phyloP scores from a whole-genome alignment of 1,139 yeast genomes.

The Eremothecium gossypii region DNA sequence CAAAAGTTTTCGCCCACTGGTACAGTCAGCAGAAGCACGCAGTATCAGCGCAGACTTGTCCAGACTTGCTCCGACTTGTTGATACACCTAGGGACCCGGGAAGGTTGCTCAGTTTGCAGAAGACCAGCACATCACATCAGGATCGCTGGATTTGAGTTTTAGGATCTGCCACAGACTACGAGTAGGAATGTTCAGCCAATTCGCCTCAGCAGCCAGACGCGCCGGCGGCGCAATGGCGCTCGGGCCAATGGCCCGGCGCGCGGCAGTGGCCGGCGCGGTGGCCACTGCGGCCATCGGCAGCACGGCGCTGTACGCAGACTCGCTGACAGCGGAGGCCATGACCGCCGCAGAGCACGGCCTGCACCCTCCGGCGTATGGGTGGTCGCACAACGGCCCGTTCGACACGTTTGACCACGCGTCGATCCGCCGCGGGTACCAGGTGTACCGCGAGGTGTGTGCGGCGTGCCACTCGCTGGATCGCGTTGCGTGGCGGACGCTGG shows the following conservation, averaged over 20 bases:
- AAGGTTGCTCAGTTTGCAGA: no score
- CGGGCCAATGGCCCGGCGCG: conserved; percentile 32
- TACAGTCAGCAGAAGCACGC: no score
- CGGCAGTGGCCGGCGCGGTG: conserved; percentile 45
- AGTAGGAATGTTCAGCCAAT: conserved; percentile 5
- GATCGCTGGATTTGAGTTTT: conserved; percentile 1
- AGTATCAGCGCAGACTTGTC: no score
- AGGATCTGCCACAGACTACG: background rate
- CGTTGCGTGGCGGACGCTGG: conserved; percentile 97
- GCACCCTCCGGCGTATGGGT: conserved; percentile 85
- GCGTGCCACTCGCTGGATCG: conserved; percentile 96
- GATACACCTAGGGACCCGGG: no score
- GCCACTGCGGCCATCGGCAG: conserved; percentile 69
- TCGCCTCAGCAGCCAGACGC: conserved; percentile 8
- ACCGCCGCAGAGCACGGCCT: conserved; percentile 99
- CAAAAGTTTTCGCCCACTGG: no score
- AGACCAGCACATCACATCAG: conserved; percentile 1
- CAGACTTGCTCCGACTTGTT: no score
- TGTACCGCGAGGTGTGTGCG: conserved; percentile 97
- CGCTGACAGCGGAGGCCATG: conserved; percentile 87
- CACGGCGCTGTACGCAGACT: conserved; percentile 67
- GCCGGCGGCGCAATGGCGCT: conserved; percentile 1
- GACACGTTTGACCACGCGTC: conserved; percentile 92
- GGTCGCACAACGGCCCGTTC: conserved; percentile 93
- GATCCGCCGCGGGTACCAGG: conserved; percentile 98